phyloP scores from a whole-genome alignment of 2,329 filamentous ascomycete genomes.

The Nothophoma quercina region DNA sequence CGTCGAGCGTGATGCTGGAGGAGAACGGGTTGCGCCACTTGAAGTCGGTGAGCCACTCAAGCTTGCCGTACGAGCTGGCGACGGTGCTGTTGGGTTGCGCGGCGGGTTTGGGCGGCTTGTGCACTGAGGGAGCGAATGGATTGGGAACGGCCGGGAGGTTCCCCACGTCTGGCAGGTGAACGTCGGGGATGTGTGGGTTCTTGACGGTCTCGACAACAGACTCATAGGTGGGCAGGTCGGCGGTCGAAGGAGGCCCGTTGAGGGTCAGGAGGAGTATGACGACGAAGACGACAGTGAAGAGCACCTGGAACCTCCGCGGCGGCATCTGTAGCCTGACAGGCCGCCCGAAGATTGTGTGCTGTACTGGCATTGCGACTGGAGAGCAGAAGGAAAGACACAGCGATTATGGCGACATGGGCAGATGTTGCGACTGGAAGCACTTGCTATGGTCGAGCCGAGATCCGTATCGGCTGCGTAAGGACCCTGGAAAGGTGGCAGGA shows the following conservation, averaged over 20 bases:
- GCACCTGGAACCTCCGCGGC: constrained; percentile 57
- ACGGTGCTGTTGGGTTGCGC: constrained; percentile 80
- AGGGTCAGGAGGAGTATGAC: constrained; percentile 44
- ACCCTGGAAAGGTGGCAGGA: not conserved
- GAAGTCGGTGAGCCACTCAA: constrained; percentile 87
- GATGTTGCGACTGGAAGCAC: not conserved
- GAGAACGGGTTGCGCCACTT: constrained; percentile 93
- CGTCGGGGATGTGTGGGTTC: constrained; percentile 48
- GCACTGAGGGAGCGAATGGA: constrained; percentile 73
- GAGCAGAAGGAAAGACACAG: not conserved
- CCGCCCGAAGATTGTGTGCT: constrained; percentile 42
- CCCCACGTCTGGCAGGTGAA: constrained; percentile 39
- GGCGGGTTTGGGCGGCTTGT: constrained; percentile 77
- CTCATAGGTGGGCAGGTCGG: constrained; percentile 48
- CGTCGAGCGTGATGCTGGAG: constrained; percentile 77
- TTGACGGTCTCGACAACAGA: constrained; percentile 49
- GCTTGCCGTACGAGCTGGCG: constrained; percentile 62
- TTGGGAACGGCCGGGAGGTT: constrained; percentile 36
- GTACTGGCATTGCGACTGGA: constrained; percentile 39
- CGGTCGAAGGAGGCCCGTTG: constrained; percentile 46
- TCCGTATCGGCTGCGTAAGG: constrained; percentile 16
- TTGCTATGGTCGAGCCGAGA: too few species aligned
- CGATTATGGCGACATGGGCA: constrained; percentile 13
- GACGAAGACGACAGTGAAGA: constrained; percentile 48
- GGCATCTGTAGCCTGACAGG: constrained; percentile 48